A percentile compares a stretch with the other conserved stretches of the same genome.
phyloP scores from a whole-genome alignment of 2,329 filamentous ascomycete species.

The Colletotrichum gloeosporioides region DNA sequence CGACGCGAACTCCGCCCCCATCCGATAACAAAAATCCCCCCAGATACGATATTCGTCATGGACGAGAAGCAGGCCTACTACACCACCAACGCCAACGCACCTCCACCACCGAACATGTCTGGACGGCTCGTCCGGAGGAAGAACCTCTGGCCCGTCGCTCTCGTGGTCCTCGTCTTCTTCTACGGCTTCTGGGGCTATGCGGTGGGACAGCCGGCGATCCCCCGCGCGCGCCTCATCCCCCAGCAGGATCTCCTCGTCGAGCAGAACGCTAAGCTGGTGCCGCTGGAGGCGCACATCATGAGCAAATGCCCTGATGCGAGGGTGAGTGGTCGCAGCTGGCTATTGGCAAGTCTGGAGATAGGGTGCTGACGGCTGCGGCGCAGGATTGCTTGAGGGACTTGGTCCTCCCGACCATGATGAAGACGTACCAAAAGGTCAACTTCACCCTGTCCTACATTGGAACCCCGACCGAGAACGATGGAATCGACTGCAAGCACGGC shows the following conservation, averaged over 20 bases:
- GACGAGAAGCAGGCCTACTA: constrained; percentile 20
- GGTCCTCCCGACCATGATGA: constrained; percentile 86
- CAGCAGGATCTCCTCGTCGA: neutral
- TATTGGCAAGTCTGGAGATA: neutral
- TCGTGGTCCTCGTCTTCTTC: neutral
- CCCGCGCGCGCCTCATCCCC: neutral
- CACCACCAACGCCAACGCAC: neutral
- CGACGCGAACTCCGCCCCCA: neutral
- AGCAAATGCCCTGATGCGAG: constrained; percentile 93
- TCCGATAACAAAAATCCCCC: neutral
- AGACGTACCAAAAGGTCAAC: constrained; percentile 82
- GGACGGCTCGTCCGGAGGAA: constrained; percentile 1
- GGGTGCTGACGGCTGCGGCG: neutral
- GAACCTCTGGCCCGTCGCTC: neutral
- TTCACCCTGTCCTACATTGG: constrained; percentile 93
- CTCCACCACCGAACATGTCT: neutral
- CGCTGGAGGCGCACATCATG: constrained; percentile 95
- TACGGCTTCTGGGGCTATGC: constrained; percentile 13
- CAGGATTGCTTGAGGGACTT: constrained; percentile 80
- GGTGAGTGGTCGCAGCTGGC: constrained; percentile 37
- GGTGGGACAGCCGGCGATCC: neutral
- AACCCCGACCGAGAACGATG: constrained; percentile 77
- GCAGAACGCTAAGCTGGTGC: constrained; percentile 55
- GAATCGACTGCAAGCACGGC: constrained; percentile 88
- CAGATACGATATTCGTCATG: neutral